Evolutionary conservation across 805 yeast species (phyloP).

Genomic region (Saccharomycopsis microspora): DNA sequence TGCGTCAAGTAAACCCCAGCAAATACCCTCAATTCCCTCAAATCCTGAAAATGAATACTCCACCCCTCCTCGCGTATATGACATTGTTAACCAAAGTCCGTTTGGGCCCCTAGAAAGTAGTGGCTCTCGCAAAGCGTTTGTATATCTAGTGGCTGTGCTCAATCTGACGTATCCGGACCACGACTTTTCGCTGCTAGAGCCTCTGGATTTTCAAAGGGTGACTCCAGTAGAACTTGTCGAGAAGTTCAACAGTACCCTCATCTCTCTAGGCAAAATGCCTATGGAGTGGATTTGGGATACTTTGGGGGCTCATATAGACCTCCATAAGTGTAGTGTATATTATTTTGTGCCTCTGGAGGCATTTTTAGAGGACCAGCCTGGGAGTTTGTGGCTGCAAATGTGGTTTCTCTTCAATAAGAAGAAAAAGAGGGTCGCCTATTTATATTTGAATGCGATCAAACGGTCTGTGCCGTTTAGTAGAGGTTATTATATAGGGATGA

Average conservation of each 20-base stretch:
- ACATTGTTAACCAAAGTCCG: slow-evolving; percentile 36
- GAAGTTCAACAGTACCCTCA: slow-evolving; percentile 66
- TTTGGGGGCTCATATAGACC: slow-evolving; percentile 71
- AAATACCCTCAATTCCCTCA: background rate
- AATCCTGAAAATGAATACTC: slow-evolving; percentile 2
- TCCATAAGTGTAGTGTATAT: slow-evolving; percentile 32
- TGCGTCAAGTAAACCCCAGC: background rate
- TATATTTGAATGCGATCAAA: slow-evolving; percentile 49
- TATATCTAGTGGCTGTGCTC: slow-evolving; percentile 79
- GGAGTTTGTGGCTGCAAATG: slow-evolving; percentile 62
- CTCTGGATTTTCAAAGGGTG: slow-evolving; percentile 56
- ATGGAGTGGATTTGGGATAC: slow-evolving; percentile 82
- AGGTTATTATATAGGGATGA: slow-evolving; percentile 2
- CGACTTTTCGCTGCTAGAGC: slow-evolving; percentile 81
- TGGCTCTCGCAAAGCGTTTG: slow-evolving; percentile 82
- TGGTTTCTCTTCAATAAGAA: slow-evolving; percentile 90
- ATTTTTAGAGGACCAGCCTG: slow-evolving; percentile 54
- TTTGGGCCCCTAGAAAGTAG: slow-evolving; percentile 86
- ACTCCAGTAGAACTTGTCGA: slow-evolving; percentile 38
- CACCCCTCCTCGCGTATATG: slow-evolving; percentile 11
- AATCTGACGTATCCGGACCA: slow-evolving; percentile 95
- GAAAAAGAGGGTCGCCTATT: slow-evolving; percentile 80
- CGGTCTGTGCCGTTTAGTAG: slow-evolving; percentile 14
- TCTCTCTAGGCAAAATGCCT: slow-evolving; percentile 46
- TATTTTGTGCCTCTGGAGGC: slow-evolving; percentile 35